Evolutionary conservation across 805 yeast genomes (phyloP).

Genomic region (Cyberlindnera mrakii): DNA sequence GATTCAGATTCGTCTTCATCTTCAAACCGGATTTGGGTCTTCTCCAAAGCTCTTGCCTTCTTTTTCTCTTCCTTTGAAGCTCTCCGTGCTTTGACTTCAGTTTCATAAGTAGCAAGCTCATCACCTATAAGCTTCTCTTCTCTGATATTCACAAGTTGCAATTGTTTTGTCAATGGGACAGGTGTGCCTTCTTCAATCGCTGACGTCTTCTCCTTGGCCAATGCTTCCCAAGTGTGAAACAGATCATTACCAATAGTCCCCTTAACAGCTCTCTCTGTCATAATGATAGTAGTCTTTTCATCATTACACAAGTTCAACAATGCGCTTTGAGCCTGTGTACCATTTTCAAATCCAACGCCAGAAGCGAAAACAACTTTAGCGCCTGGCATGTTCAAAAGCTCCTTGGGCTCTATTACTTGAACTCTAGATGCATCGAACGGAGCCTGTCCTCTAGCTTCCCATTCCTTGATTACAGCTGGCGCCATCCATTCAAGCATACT

Average conservation of each 20-base stretch:
- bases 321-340: constrained; percentile 51
- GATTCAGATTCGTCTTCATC: constrained; percentile 21
- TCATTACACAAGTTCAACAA: constrained; percentile 52
- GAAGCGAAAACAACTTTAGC: constrained; percentile 80
- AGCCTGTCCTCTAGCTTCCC: constrained; percentile 68
- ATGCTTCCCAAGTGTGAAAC: constrained; percentile 44
- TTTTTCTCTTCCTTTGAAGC: constrained; percentile 27
- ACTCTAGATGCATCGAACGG: constrained; percentile 75
- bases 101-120: constrained; percentile 45
- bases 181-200: constrained; percentile 55
- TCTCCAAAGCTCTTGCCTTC: constrained; percentile 25
- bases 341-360: constrained; percentile 58
- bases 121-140: constrained; percentile 46
- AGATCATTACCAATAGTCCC: constrained; percentile 45
- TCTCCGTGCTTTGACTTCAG: constrained; percentile 40
- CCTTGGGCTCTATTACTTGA: constrained; percentile 50
- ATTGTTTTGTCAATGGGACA: constrained; percentile 42
- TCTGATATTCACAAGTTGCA: constrained; percentile 33
- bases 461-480: constrained; percentile 71
- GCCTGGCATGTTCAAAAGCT: constrained; percentile 49
- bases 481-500: constrained; percentile 97
- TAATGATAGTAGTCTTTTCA: constrained; percentile 61
- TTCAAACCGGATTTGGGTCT: constrained; percentile 20
- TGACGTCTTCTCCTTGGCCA: constrained; percentile 30
- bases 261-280: constrained; percentile 60